phyloP scores from a whole-genome alignment of 2,329 filamentous ascomycete species.

The Sporothrix brasiliensis region DNA sequence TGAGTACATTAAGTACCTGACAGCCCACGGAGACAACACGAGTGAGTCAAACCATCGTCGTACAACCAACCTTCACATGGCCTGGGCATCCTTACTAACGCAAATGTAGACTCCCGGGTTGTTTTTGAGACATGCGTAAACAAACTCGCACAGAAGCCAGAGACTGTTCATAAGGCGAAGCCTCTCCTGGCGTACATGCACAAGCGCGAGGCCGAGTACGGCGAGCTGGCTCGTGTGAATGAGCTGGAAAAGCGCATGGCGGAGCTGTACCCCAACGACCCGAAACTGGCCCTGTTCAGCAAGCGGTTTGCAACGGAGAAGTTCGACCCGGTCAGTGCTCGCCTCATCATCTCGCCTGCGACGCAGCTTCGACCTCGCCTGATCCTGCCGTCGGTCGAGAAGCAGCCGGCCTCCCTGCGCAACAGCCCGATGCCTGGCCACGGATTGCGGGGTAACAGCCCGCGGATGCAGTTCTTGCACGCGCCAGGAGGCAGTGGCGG shows the following conservation, averaged over 20 bases:
- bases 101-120: constrained; percentile 75
- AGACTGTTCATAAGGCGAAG: constrained; percentile 74
- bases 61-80: background rate
- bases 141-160: constrained; percentile 75
- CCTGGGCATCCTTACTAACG: constrained; percentile 33
- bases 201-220: constrained; percentile 91
- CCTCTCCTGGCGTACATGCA: constrained; percentile 90
- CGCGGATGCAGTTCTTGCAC: constrained; percentile 24
- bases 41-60: constrained; percentile 61
- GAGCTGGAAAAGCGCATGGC: constrained; percentile 92
- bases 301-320: constrained; percentile 71
- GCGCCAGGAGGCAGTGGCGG: background rate
- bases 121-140: constrained; percentile 95
- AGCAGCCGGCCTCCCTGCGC: constrained; percentile 49
- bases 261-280: constrained; percentile 89
- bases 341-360: constrained; percentile 78
- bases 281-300: constrained; percentile 72
- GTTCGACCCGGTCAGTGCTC: constrained; percentile 82
- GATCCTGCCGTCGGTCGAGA: constrained; percentile 55
- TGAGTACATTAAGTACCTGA: constrained; percentile 93
- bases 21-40: constrained; percentile 88
- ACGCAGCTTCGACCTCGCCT: constrained; percentile 72
- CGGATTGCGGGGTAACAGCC: constrained; percentile 31
- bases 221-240: constrained; percentile 85
- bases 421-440: constrained; percentile 49